Conservation (phyloP, 2,329 filamentous ascomycete species). For the Knoxdaviesia capensis region DNA sequence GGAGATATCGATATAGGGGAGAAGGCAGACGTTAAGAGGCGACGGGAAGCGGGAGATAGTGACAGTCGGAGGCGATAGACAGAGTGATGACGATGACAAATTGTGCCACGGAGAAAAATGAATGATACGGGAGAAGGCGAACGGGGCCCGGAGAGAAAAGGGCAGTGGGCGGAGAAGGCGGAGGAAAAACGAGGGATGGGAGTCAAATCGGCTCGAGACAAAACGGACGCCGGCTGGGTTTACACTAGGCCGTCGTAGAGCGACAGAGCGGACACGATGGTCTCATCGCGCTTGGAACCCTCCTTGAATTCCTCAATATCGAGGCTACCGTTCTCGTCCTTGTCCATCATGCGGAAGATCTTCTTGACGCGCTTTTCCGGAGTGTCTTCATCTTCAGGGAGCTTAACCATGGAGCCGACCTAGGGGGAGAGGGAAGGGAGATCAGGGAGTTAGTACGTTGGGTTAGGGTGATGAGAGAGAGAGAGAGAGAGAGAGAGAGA, state of each 20-base stretch:
- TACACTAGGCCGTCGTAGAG: constrained; percentile 90
- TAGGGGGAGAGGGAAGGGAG: constrained; percentile 15
- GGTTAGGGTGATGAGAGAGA: not conserved
- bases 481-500: not conserved
- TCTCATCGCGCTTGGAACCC: constrained; percentile 95
- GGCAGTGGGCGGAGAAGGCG: no score
- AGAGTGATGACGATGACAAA: no score
- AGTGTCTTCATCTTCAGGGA: constrained; percentile 96
- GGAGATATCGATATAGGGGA: no score
- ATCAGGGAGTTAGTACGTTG: not conserved
- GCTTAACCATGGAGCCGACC: constrained; percentile 98
- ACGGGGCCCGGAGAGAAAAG: no score
- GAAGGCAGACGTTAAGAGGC: no score
- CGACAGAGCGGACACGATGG: constrained; percentile 90
- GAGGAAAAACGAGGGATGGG: no score
- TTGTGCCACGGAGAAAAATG: no score
- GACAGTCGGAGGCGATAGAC: no score
- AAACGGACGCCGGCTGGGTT: constrained; percentile 2
- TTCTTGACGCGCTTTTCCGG: constrained; percentile 95
- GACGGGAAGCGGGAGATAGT: no score
- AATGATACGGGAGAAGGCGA: no score
- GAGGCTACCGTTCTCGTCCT: constrained; percentile 93
- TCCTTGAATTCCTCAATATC: constrained; percentile 99
- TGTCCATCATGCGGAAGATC: constrained; percentile 99
- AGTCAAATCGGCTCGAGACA: no score